Evolutionary conservation across 371 early-diverging fungal genomes (phyloP), one percentile per base, ranked within the genome.

Genomic region (Haplosporangium sp.): DNA sequence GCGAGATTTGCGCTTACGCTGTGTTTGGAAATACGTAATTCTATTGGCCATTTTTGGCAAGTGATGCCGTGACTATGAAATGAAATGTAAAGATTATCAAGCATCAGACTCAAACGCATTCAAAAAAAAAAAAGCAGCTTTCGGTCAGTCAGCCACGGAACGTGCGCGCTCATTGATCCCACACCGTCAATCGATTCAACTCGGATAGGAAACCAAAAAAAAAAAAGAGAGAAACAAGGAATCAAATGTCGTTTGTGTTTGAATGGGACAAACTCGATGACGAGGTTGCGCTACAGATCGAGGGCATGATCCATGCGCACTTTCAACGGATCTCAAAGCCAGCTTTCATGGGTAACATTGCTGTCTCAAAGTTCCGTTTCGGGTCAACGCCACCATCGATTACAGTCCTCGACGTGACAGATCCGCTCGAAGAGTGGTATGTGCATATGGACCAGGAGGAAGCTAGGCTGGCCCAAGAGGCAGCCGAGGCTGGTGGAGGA

Each of bases 341-440:
- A 14, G 74, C 89, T 9, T 95, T 95, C 74, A 90, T 97, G 53
- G 97, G 97, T n/a, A 89, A 92, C 38, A 80, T 97, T 48, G 81
- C 86, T 56, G 93, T 97, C 2, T 87, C 91, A 16, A 86, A 89
- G 11, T 89, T 97, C 69, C 90, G 92, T 59, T 96, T 96, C 82
- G 98, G 98, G 10, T 84, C 86, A 20, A 87, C 91, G 16, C 88
- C 96, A 3, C 96, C 97, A 0, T 82, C 87, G 21, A 75, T 97
- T n/a, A 91, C 92, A 55, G 91, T 97, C 18, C 84, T 84, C 9
- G 92, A 95, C 59, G 87, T 98, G 20, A 91, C 92, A 18, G 95
- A 95, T 62, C 97, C 97, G 0, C 89, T 92, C 45, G 90, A 94
- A 8, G 98, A 97, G 80, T 97, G 96, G 80, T 98, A 98, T 76